phyloP scores from a whole-genome alignment of 73 alveolate genomes.

The Diophrys sp. region DNA sequence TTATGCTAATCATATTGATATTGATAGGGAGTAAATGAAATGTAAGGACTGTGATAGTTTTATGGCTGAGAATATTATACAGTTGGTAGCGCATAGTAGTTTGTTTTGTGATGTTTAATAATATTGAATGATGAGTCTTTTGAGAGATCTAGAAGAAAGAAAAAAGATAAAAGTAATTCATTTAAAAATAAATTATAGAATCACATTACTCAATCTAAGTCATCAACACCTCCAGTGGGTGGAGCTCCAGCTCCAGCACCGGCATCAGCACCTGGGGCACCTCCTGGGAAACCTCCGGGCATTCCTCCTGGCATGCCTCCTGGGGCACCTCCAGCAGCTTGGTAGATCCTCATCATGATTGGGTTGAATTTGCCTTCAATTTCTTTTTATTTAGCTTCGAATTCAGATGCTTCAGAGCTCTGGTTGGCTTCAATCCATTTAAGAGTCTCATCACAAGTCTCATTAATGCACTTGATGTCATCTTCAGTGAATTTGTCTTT shows the following conservation, averaged over 20 bases:
- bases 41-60: too few species aligned
- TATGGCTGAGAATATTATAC: too few species aligned
- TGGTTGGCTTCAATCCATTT: slow-evolving; percentile 80
- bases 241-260: slow-evolving; percentile 14
- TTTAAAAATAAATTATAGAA: too few species aligned
- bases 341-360: slow-evolving; percentile 90
- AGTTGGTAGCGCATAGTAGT: too few species aligned
- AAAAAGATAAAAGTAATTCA: too few species aligned
- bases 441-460: slow-evolving; percentile 63
- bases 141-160: too few species aligned
- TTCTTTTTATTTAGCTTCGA: slow-evolving; percentile 71
- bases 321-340: slow-evolving; percentile 91
- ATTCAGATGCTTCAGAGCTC: slow-evolving; percentile 56
- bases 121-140: too few species aligned
- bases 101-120: too few species aligned
- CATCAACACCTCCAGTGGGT: slow-evolving; percentile 55
- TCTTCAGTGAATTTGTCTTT: slow-evolving; percentile 78
- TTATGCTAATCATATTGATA: too few species aligned
- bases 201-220: slow-evolving; percentile 31
- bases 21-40: too few species aligned
- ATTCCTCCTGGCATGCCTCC: slow-evolving; percentile 67
- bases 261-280: slow-evolving; percentile 20
- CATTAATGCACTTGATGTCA: slow-evolving; percentile 74
- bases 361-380: slow-evolving; percentile 88
- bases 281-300: slow-evolving; percentile 29